Base-by-base conservation (phyloP, 495 filamentous ascomycete genomes). In the Lophiotrema nucula region DNA sequence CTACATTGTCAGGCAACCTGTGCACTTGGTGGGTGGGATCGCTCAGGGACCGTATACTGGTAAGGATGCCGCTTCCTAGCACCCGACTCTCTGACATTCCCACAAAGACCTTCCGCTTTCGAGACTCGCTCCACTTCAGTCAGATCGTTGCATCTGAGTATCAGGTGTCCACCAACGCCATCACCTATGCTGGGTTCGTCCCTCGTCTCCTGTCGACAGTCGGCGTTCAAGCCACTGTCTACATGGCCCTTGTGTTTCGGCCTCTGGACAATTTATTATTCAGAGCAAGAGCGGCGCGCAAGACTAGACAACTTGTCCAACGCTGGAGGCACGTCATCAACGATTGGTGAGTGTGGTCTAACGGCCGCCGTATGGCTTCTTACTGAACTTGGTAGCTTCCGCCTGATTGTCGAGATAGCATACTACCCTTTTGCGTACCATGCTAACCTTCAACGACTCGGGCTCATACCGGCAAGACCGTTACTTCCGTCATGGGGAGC, bases 1-100 rank as follows among this genome's bases (percentile, higher is more conserved):
- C 46, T 1, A 56, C 28, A 10, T 50, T 65, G 21, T 24, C 47
- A 13, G 39, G 56, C 13, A 52, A 48, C 37, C 12, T 57, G 15
- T 60, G 56, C 22, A 57, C 52, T 10, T 65, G 62, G 62, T 65
- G 62, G 62, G 51, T 65, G 47, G 62, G 56, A 8, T 60, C 50
- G 11, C 46, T 65, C 11, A 47, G 62, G 22, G 38, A 60, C 38
- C 45, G 62, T 5, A 44, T 65, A 10, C 19, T 60, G 43, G 62
- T 60, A 44, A 26, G 31, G 31, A 35, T 35, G 8, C 8, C 15
- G 31, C 31, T 35, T 35, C 8, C 8, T 35, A 8, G 15, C 31
- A 35, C 8, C 27, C 54, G 3, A 48, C 31, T 23, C 8, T 46
- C 10, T n/a, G n/a, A n/a, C n/a, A n/a, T n/a, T n/a, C n/a, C n/a